phyloP scores from a whole-genome alignment of 2,329 filamentous ascomycete genomes.

The Pyrenochaeta sp. region DNA sequence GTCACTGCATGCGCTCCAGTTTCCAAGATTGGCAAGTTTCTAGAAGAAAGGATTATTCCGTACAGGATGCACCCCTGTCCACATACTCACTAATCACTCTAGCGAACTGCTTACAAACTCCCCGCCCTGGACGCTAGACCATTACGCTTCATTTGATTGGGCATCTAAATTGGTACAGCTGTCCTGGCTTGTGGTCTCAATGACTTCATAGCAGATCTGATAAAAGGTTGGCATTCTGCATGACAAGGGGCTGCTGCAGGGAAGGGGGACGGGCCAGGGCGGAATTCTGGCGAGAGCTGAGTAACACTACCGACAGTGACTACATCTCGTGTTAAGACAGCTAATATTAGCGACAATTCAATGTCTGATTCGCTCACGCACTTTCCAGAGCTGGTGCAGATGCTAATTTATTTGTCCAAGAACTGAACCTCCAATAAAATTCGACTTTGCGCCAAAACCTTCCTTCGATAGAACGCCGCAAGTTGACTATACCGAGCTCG shows the following conservation, averaged over 20 bases:
- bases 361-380: slow-evolving; percentile 29
- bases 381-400: slow-evolving; percentile 16
- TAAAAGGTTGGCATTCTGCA: slow-evolving; percentile 17
- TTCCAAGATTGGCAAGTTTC: slow-evolving; percentile 33
- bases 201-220: slow-evolving; percentile 35
- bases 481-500: slow-evolving; percentile 11
- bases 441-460: slow-evolving; percentile 18
- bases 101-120: slow-evolving; percentile 45
- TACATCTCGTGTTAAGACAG: slow-evolving; percentile 35
- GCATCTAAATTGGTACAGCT: slow-evolving; percentile 25
- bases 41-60: slow-evolving; percentile 22
- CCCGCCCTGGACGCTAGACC: slow-evolving; percentile 21
- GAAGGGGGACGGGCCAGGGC: slow-evolving; percentile 19
- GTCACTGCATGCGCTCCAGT: slow-evolving; percentile 2
- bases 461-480: slow-evolving; percentile 7
- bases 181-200: slow-evolving; percentile 11
- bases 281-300: slow-evolving; percentile 41
- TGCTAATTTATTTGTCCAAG: slow-evolving; percentile 17
- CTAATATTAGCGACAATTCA: slow-evolving; percentile 43
- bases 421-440: slow-evolving; percentile 16
- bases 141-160: slow-evolving; percentile 15
- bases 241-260: slow-evolving; percentile 9
- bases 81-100: slow-evolving; percentile 28
- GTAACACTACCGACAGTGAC: slow-evolving; percentile 30
- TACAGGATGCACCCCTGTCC: slow-evolving; percentile 14